Conservation (phyloP, 768 basidiomycete genomes). For the Russula sp. region DNA sequence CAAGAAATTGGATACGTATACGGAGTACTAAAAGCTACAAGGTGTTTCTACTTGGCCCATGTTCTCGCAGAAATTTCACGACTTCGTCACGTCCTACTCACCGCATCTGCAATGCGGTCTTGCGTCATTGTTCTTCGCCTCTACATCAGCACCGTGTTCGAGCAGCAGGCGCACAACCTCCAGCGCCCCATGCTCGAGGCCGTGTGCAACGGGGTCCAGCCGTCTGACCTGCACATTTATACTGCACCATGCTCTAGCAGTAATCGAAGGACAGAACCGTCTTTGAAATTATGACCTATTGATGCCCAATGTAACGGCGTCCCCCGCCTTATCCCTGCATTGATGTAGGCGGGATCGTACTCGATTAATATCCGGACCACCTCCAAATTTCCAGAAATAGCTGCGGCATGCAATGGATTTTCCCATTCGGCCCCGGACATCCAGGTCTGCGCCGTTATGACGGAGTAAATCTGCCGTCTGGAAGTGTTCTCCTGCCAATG, state of each 20-base stretch:
- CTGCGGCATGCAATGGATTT: not conserved
- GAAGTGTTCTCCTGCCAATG: not conserved
- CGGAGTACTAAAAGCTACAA: too few relatives aligned
- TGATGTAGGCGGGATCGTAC: not conserved
- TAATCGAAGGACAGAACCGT: not conserved
- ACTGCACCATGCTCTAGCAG: not conserved
- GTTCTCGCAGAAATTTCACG: too few relatives aligned
- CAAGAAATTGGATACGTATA: too few relatives aligned
- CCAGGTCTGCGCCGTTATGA: not conserved
- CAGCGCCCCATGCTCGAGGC: not conserved
- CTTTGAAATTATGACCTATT: not conserved
- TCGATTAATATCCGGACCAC: not conserved
- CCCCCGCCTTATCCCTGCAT: too few relatives aligned
- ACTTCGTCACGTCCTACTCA: too few relatives aligned
- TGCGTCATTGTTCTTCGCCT: not conserved
- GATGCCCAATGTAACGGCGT: not conserved
- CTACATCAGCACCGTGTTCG: not conserved
- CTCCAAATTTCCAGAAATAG: not conserved
- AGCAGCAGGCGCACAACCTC: not conserved
- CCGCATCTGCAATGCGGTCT: not conserved
- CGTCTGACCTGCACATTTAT: not conserved
- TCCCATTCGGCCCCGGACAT: too few relatives aligned
- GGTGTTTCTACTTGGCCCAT: too few relatives aligned
- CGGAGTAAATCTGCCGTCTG: not conserved
- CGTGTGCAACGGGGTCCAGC: not conserved